Evolutionary conservation across 1,284 basidiomycete species (phyloP), one percentile per base, ranked within the genome.

Genomic region (Puccinia horiana): DNA sequence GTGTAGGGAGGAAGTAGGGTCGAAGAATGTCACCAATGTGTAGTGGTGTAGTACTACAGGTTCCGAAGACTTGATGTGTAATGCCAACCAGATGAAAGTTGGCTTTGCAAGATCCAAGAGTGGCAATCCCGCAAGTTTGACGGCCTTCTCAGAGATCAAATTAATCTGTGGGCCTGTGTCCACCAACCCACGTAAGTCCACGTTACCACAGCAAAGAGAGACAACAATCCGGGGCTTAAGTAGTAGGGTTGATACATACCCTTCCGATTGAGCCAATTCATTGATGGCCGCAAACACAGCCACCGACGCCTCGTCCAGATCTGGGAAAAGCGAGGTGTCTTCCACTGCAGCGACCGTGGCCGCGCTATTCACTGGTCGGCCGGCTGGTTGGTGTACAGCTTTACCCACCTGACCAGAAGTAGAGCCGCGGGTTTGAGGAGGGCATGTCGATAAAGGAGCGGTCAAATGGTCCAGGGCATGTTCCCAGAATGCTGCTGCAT

Each of bases 101-200:
- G 37, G 67, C 11, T 20, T 2, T 1, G 14, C 40, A n/a, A 44
- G 32, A 8, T 3, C 14, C 40, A 2, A 20, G 4, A 20, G 8
- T 12, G 11, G 49, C 4, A 52, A 52, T 52, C 49, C 49, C 11
- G 18, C 8, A 4, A 4, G 8, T 52, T 9, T 12, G 11, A 23
- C 49, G 11, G 49, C 23, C 1, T n/a, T 16, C 9, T 69, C 67
- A 42, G 67, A n/a, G 40, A 69, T 69, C 40, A 69, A 26, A 29
- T 69, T 69, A 8, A 69, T 9, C 29, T 69, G 40, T n/a, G 40
- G 23, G 3, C 67, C 67, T n/a, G 67, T 69, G 26, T 69, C 67
- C 1, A 69, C 67, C 67, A 69, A 26, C 8, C 40, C 67, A 12
- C 67, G 37, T 44, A 69, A 44, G 67, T 26, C 20, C 18, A n/a